Evolutionary conservation across 2,329 filamentous ascomycete species (phyloP).

Genomic region (Fusarium sp.): DNA sequence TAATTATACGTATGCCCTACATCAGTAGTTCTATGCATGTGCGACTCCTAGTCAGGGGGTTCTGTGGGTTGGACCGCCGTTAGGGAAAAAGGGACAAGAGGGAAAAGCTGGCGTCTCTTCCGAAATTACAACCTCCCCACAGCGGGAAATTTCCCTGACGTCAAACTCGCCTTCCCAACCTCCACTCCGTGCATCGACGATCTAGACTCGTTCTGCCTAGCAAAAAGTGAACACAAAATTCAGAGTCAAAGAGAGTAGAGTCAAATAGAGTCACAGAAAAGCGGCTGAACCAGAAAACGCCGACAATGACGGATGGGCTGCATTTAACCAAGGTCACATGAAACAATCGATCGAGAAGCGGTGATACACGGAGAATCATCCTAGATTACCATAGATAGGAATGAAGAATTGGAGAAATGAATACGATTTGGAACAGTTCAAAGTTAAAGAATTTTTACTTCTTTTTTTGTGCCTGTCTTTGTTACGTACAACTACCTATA

Average conservation of each 20-base stretch:
- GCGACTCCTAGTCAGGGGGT: constrained; percentile 36
- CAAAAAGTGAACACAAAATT: neutral
- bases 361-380: neutral
- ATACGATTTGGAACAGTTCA: constrained; percentile 26
- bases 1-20: constrained; percentile 22
- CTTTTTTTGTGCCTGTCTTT: constrained; percentile 52
- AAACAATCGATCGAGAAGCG: neutral
- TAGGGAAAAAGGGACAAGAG: constrained; percentile 8
- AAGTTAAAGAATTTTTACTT: constrained; percentile 49
- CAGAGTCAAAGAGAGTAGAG: constrained; percentile 5
- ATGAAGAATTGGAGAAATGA: constrained; percentile 17
- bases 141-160: constrained; percentile 38
- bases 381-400: neutral
- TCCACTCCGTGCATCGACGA: constrained; percentile 30
- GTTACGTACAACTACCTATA: constrained; percentile 53
- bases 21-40: constrained; percentile 21
- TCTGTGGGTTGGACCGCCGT: neutral
- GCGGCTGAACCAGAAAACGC: constrained; percentile 1
- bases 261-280: neutral
- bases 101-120: constrained; percentile 11
- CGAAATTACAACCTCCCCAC: constrained; percentile 42
- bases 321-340: neutral
- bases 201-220: constrained; percentile 21
- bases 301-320: neutral
- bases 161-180: constrained; percentile 23